phyloP scores from a whole-genome alignment of 73 alveolate genomes.

The Paraurostyla sp. region DNA sequence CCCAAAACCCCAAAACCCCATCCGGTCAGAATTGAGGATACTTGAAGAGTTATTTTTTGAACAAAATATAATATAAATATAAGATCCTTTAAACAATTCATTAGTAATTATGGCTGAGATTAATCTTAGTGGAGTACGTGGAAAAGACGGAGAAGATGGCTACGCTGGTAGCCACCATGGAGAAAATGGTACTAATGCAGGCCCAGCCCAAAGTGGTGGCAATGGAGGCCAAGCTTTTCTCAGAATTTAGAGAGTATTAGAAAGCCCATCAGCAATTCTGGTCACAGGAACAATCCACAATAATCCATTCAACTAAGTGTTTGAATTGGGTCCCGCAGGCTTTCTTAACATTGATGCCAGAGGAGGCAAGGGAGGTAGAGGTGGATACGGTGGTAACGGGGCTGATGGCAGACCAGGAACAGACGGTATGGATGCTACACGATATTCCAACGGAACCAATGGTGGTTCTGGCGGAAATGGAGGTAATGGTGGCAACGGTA shows the following conservation, averaged over 20 bases:
- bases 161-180: slow-evolving; percentile 12
- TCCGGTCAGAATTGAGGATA: too few relatives aligned
- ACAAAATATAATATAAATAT: too few relatives aligned
- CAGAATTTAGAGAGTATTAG: slow-evolving; percentile 21
- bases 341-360: slow-evolving; percentile 33
- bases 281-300: slow-evolving; percentile 49
- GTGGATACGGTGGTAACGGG: slow-evolving; percentile 52
- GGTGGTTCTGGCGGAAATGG: slow-evolving; percentile 57
- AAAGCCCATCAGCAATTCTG: background rate
- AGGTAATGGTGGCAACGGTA: slow-evolving; percentile 45
- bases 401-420: slow-evolving; percentile 26
- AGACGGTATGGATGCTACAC: slow-evolving; percentile 39
- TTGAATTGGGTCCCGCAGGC: slow-evolving; percentile 31
- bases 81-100: too few relatives aligned
- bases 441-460: slow-evolving; percentile 23
- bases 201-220: slow-evolving; percentile 48
- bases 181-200: slow-evolving; percentile 37
- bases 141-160: slow-evolving; percentile 29
- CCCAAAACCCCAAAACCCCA: too few relatives aligned
- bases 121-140: slow-evolving; percentile 26
- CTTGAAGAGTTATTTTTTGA: too few relatives aligned
- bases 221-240: slow-evolving; percentile 37
- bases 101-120: slow-evolving; percentile 47
- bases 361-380: slow-evolving; percentile 54
- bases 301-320: slow-evolving; percentile 16